Evolutionary conservation across 106 monocot species (phyloP).

Genomic region (Agapanthus africanus): DNA sequence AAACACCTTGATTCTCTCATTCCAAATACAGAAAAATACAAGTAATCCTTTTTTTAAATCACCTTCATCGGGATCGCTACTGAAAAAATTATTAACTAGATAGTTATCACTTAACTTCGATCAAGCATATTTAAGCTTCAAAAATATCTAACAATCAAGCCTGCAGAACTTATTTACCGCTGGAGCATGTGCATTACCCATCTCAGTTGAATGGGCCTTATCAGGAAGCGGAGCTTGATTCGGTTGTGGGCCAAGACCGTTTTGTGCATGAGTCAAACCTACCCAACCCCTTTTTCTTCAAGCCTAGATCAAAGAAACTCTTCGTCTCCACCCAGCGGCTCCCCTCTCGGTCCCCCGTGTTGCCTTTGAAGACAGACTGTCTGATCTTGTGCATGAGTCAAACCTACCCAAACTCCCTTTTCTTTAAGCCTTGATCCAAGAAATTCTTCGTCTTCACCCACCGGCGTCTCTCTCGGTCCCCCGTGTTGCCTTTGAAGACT

Average conservation of each 20-base stretch:
- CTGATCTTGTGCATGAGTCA: conserved; percentile 14
- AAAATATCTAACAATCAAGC: too few relatives aligned
- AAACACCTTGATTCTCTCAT: too few relatives aligned
- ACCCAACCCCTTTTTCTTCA: background rate
- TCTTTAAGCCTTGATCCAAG: conserved; percentile 24
- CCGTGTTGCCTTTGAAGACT: conserved; percentile 9
- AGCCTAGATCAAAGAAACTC: background rate
- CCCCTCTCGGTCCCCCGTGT: background rate
- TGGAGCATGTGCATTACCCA: background rate
- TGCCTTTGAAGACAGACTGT: background rate
- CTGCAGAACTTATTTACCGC: background rate
- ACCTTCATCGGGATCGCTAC: too few relatives aligned
- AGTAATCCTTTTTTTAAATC: too few relatives aligned
- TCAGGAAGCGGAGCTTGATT: background rate
- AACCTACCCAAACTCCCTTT: conserved; percentile 24
- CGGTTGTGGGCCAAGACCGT: background rate
- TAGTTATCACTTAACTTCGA: too few relatives aligned
- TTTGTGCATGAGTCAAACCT: background rate
- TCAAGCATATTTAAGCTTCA: too few relatives aligned
- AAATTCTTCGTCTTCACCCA: conserved; percentile 22
- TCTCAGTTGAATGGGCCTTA: background rate
- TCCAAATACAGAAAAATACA: too few relatives aligned
- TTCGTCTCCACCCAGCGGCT: background rate
- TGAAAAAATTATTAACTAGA: too few relatives aligned
- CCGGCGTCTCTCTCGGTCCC: conserved; percentile 24